Percentiles rank a stretch among this genome's conserved stretches.
Conservation (phyloP, 352 stramenopile species). For the Blastocystis sp. region DNA sequence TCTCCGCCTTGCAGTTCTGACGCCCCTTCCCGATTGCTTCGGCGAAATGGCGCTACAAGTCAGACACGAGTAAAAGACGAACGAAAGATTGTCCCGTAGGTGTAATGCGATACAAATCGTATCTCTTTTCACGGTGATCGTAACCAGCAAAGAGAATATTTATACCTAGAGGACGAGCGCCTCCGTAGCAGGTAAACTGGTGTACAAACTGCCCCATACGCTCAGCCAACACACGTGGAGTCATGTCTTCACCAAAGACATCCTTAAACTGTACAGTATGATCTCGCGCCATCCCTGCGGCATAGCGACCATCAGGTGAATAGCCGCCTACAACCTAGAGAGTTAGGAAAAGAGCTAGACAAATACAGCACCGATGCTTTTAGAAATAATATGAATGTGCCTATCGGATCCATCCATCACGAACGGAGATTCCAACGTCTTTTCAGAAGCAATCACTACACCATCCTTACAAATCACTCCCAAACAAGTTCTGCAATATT, state of each 20-base stretch:
- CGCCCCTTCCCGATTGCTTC: constrained; percentile 51
- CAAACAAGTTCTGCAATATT: constrained; percentile 43
- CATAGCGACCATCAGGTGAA: constrained; percentile 54
- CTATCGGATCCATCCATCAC: constrained; percentile 62
- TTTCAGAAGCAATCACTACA: constrained; percentile 45
- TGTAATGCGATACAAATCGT: constrained; percentile 60
- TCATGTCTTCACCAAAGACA: constrained; percentile 54
- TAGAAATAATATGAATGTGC: constrained; percentile 52
- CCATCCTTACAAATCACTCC: constrained; percentile 62
- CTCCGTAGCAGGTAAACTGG: constrained; percentile 57
- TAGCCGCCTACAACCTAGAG: constrained; percentile 52
- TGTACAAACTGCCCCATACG: constrained; percentile 60
- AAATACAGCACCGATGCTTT: constrained; percentile 57
- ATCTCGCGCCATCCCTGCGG: constrained; percentile 11
- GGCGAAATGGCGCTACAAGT: constrained; percentile 47
- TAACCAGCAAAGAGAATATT: constrained; percentile 55
- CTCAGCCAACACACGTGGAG: constrained; percentile 46
- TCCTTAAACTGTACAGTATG: constrained; percentile 56
- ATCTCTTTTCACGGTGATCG: constrained; percentile 51
- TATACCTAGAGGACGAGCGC: constrained; percentile 37
- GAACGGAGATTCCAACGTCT: constrained; percentile 53
- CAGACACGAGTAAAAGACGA: background rate
- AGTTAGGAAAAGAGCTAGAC: background rate
- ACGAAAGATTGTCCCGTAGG: constrained; percentile 47
- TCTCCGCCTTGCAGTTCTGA: constrained; percentile 59